These are phyloP conservation scores for Brassica juncea DNA, from an alignment of 345 rosid genomes.

Conservation along the genomic window DNA sequence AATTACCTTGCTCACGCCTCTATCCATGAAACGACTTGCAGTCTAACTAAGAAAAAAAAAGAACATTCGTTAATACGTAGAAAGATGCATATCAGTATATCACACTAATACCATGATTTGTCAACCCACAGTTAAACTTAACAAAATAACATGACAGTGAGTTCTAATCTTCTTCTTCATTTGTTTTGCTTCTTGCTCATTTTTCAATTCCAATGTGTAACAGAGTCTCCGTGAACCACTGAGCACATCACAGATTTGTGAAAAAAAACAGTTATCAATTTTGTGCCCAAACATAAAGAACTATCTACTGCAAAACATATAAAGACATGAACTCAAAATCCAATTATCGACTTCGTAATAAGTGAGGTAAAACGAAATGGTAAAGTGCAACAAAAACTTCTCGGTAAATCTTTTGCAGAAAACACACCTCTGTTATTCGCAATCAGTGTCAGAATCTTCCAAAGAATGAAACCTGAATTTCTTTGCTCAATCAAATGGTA, in stretches of 20 bases:
- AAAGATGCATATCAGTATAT: neutral
- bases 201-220: constrained; percentile 87
- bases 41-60: constrained; percentile 51
- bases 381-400: no score
- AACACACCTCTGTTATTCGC: no score
- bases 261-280: no score
- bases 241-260: constrained; percentile 90
- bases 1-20: constrained; percentile 55
- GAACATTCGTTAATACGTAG: neutral
- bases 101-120: constrained; percentile 10
- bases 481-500: no score
- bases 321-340: neutral
- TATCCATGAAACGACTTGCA: constrained; percentile 67
- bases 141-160: constrained; percentile 69
- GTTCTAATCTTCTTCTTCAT: constrained; percentile 57
- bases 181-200: constrained; percentile 67
- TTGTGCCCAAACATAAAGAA: neutral
- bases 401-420: no score
- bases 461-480: no score
- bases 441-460: no score
- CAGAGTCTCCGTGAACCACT: constrained; percentile 96
- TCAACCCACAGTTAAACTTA: no score
- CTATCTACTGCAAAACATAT: neutral
- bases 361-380: no score
- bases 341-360: no score